These are phyloP conservation scores for Pelagomonas calceolata DNA, from an alignment of 108 stramenopile species.

Conservation along the genomic window DNA sequence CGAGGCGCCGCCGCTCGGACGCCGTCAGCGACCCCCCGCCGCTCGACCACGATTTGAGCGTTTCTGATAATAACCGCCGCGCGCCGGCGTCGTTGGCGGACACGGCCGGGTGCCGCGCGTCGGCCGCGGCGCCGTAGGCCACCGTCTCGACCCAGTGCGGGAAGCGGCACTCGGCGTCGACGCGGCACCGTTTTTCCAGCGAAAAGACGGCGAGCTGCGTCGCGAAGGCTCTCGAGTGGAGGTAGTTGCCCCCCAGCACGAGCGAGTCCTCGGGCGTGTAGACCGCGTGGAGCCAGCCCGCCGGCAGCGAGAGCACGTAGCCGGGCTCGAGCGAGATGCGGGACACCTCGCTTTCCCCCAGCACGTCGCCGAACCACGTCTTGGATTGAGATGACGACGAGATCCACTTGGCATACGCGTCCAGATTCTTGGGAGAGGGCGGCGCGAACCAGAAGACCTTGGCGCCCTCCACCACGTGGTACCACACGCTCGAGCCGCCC, in stretches of 20 bases:
- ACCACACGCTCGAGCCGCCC: conserved; percentile 87
- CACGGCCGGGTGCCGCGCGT: not conserved
- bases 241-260: conserved; percentile 82
- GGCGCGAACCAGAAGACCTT: conserved; percentile 66
- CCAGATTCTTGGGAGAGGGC: conserved; percentile 58
- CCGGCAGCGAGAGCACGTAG: conserved; percentile 68
- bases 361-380: conserved; percentile 45
- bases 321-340: conserved; percentile 41
- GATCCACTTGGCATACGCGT: conserved; percentile 65
- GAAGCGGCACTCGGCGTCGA: not conserved
- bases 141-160: not conserved
- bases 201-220: not conserved
- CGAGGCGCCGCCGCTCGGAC: no score
- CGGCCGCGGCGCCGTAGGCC: not conserved
- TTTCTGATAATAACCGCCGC: no score
- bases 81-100: no score
- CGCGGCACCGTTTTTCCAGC: not conserved
- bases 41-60: no score
- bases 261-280: conserved; percentile 72
- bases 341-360: conserved; percentile 19
- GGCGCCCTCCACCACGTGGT: conserved; percentile 62
- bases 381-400: conserved; percentile 41
- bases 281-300: conserved; percentile 88
- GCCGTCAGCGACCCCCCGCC: no score
- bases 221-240: conserved; percentile 22